These are phyloP conservation scores for Lactuca saligna DNA, from an alignment of 129 eudicot species.

Conservation along the genomic window DNA sequence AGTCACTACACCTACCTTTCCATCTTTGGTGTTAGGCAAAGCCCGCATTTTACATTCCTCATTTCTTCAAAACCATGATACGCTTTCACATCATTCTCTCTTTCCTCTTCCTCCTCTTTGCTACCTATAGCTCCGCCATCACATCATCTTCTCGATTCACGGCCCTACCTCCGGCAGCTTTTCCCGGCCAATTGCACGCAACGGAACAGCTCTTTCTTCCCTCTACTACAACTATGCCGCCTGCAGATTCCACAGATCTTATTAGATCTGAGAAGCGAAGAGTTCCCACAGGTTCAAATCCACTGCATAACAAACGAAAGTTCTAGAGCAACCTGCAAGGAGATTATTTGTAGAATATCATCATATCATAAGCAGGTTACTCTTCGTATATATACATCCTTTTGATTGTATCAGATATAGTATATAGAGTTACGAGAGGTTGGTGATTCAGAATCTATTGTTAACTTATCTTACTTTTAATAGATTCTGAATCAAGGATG, in stretches of 20 bases:
- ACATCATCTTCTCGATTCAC: slow-evolving; percentile 27
- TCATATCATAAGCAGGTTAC: slow-evolving; percentile 8
- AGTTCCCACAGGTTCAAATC: slow-evolving; percentile 66
- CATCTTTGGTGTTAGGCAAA: slow-evolving; percentile 12
- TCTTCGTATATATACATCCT: background rate
- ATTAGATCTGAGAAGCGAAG: slow-evolving; percentile 40
- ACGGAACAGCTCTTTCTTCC: slow-evolving; percentile 12
- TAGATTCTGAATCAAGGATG: slow-evolving; percentile 29
- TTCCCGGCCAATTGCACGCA: slow-evolving; percentile 19
- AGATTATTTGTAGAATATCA: background rate
- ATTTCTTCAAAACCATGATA: slow-evolving; percentile 37
- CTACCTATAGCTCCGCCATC: slow-evolving; percentile 8
- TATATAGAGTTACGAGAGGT: slow-evolving; percentile 21
- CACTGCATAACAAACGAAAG: slow-evolving; percentile 54
- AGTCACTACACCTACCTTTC: slow-evolving; percentile 21
- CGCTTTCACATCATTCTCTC: slow-evolving; percentile 35
- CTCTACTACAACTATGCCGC: slow-evolving; percentile 12
- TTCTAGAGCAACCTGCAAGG: background rate
- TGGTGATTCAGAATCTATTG: slow-evolving; percentile 28
- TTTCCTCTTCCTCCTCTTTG: slow-evolving; percentile 22
- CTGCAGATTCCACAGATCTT: slow-evolving; percentile 20
- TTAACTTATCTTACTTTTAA: background rate
- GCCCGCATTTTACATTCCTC: slow-evolving; percentile 11
- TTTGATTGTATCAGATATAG: slow-evolving; percentile 18
- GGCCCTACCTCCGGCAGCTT: slow-evolving; percentile 16